Evolutionary conservation across 2,329 filamentous ascomycete genomes (phyloP).

Genomic region (Septoria petroselini): DNA sequence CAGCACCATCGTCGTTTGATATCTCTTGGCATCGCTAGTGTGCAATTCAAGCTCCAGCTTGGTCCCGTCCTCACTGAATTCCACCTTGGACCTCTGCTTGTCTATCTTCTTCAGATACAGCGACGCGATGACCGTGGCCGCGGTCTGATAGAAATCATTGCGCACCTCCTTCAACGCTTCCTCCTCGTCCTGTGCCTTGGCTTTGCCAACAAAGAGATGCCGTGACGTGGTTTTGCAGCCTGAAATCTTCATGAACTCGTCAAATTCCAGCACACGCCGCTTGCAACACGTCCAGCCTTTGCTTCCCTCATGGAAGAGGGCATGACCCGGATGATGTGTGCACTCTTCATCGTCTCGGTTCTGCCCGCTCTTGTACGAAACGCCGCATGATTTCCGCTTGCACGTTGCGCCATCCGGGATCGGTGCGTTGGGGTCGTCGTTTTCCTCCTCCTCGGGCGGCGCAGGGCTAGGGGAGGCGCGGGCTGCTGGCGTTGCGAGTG

Average conservation of each 20-base stretch:
- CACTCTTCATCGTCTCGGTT: constrained; percentile 71
- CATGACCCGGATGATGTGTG: constrained; percentile 81
- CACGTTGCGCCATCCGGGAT: constrained; percentile 74
- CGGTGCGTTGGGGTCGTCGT: constrained; percentile 73
- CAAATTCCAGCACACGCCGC: constrained; percentile 89
- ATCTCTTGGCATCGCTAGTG: constrained; percentile 85
- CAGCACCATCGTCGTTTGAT: constrained; percentile 68
- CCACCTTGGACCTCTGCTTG: constrained; percentile 70
- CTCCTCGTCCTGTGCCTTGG: constrained; percentile 59
- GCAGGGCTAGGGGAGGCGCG: constrained; percentile 50
- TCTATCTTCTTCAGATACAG: constrained; percentile 97
- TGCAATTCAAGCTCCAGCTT: constrained; percentile 73
- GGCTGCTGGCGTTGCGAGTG: constrained; percentile 31
- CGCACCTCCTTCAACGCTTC: constrained; percentile 76
- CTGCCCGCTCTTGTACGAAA: constrained; percentile 59
- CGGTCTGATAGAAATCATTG: constrained; percentile 96
- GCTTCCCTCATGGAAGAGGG: constrained; percentile 96
- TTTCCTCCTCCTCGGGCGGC: constrained; percentile 72
- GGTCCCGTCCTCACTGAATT: constrained; percentile 57
- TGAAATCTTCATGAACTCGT: constrained; percentile 94
- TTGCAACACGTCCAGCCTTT: constrained; percentile 98
- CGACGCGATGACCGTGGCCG: constrained; percentile 77
- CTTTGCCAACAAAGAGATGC: constrained; percentile 80
- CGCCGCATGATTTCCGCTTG: constrained; percentile 71
- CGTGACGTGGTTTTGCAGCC: constrained; percentile 79